Percentiles rank a stretch among this genome's conserved stretches.
Conservation (phyloP, 1,139 yeast genomes). For the Nakaseomyces delphensis region DNA sequence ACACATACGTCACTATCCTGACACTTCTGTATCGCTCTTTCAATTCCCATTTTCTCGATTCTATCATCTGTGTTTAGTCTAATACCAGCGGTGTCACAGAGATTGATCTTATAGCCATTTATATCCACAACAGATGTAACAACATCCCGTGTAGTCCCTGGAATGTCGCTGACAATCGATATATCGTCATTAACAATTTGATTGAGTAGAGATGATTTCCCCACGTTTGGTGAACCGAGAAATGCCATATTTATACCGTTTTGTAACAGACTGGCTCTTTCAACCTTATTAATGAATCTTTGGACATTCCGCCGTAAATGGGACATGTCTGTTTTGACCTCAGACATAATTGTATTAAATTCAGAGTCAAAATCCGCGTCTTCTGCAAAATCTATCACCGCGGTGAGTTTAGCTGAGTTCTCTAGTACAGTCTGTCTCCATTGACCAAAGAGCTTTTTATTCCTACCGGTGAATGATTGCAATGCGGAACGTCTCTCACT, state of each 20-base stretch:
- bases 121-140: conserved; percentile 76
- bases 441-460: conserved; percentile 41
- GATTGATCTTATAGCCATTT: conserved; percentile 70
- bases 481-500: conserved; percentile 71
- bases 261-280: conserved; percentile 54
- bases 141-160: conserved; percentile 92
- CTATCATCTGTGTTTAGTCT: conserved; percentile 45
- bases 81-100: conserved; percentile 94
- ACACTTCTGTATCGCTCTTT: conserved; percentile 57
- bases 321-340: conserved; percentile 40
- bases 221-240: conserved; percentile 94
- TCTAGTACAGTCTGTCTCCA: conserved; percentile 68
- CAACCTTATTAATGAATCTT: conserved; percentile 43
- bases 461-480: conserved; percentile 61
- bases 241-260: conserved; percentile 68
- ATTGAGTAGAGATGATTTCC: conserved; percentile 82
- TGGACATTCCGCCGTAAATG: conserved; percentile 40
- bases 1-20: conserved; percentile 52
- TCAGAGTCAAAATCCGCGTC: conserved; percentile 66
- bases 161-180: conserved; percentile 83
- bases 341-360: conserved; percentile 41
- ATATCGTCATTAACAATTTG: conserved; percentile 67
- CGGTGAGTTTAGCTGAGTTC: conserved; percentile 68
- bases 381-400: conserved; percentile 93
- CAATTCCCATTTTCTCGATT: conserved; percentile 79